These are phyloP conservation scores for Aulographum hederae DNA, from an alignment of 2,329 filamentous ascomycete species.

Conservation along the genomic window DNA sequence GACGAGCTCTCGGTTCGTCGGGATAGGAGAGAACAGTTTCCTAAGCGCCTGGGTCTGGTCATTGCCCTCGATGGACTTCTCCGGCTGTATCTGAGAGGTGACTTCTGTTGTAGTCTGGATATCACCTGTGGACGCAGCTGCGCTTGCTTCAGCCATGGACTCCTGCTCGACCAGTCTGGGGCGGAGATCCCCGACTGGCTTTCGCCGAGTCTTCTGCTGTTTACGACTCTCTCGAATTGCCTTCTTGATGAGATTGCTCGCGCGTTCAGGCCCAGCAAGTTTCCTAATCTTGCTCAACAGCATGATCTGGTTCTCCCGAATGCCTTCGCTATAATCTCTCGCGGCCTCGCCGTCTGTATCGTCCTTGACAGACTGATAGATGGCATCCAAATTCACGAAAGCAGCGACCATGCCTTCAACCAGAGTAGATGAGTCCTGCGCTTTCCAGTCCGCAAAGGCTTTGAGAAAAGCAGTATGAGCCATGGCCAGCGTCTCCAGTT, in stretches of 20 bases:
- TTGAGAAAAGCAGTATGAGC: slow-evolving; percentile 58
- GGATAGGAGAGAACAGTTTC: slow-evolving; percentile 41
- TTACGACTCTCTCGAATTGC: slow-evolving; percentile 56
- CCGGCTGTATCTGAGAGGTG: slow-evolving; percentile 30
- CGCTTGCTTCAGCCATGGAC: slow-evolving; percentile 11
- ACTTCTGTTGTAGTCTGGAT: slow-evolving; percentile 31
- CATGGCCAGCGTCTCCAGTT: slow-evolving; percentile 45
- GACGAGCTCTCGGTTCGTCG: slow-evolving; percentile 55
- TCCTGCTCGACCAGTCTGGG: slow-evolving; percentile 43
- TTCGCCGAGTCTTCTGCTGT: slow-evolving; percentile 37
- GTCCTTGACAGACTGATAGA: slow-evolving; percentile 69
- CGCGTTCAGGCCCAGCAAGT: slow-evolving; percentile 52
- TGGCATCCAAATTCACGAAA: slow-evolving; percentile 68
- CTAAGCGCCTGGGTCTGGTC: slow-evolving; percentile 14
- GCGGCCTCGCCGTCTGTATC: slow-evolving; percentile 55
- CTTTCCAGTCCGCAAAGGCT: slow-evolving; percentile 71
- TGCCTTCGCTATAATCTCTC: slow-evolving; percentile 61
- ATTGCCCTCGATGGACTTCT: slow-evolving; percentile 11
- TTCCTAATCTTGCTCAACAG: slow-evolving; percentile 65
- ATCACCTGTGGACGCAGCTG: slow-evolving; percentile 23
- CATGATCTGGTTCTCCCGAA: slow-evolving; percentile 64
- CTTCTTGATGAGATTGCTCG: slow-evolving; percentile 54
- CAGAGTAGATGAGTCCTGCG: slow-evolving; percentile 57
- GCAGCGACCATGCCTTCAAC: slow-evolving; percentile 76
- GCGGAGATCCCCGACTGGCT: slow-evolving; percentile 49